Evolutionary conservation across 345 rosid genomes (phyloP).

Genomic region (Syzygium oleosum): DNA sequence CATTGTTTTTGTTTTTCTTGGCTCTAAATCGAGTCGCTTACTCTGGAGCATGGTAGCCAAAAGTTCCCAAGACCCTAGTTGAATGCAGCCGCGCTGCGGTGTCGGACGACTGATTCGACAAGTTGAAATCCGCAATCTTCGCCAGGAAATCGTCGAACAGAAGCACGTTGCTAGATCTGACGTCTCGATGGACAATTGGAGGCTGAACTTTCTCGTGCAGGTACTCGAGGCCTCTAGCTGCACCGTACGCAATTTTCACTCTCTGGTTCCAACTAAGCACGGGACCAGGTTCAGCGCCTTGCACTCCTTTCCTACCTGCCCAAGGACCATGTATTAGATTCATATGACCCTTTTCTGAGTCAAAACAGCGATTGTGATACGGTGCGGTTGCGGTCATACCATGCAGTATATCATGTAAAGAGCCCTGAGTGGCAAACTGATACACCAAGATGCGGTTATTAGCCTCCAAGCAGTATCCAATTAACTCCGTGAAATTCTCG

Average conservation of each 20-base stretch:
- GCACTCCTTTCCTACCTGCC: slow-evolving; percentile 91
- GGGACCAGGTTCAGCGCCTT: slow-evolving; percentile 95
- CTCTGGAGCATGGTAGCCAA: slow-evolving; percentile 99
- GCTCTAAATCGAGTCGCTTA: slow-evolving; percentile 1
- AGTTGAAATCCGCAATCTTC: slow-evolving; percentile 90
- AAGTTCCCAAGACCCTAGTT: slow-evolving; percentile 94
- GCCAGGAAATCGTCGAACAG: slow-evolving; percentile 69
- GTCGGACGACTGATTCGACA: slow-evolving; percentile 83
- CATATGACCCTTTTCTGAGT: background rate
- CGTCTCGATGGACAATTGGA: slow-evolving; percentile 83
- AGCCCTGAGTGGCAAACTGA: slow-evolving; percentile 72
- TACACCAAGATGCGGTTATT: slow-evolving; percentile 70
- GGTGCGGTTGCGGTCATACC: slow-evolving; percentile 18
- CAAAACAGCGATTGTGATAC: background rate
- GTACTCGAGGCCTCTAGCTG: slow-evolving; percentile 88
- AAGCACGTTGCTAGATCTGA: slow-evolving; percentile 92
- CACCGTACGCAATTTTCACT: slow-evolving; percentile 84
- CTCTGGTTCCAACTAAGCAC: slow-evolving; percentile 85
- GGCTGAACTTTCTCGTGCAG: slow-evolving; percentile 96
- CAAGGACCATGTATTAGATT: background rate
- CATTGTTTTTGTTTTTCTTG: background rate
- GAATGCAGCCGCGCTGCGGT: slow-evolving; percentile 91
- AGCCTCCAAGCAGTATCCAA: slow-evolving; percentile 77
- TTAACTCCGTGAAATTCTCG: slow-evolving; percentile 75
- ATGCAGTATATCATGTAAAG: slow-evolving; percentile 88